These are phyloP conservation scores for Hygrophorus russula DNA, from an alignment of 768 basidiomycete species.

Conservation along the genomic window DNA sequence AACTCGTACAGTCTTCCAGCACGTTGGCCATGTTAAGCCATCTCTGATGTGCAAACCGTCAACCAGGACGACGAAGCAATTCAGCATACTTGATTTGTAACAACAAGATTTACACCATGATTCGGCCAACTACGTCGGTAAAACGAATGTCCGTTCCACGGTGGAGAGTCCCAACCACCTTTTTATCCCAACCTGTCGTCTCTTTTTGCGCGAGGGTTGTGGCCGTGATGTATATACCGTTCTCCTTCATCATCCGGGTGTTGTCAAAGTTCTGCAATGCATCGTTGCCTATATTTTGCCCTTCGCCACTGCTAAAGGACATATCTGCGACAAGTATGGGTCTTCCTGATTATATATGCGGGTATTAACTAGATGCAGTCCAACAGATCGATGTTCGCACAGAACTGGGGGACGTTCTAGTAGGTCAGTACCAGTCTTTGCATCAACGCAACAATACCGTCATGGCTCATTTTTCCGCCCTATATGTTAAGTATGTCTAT, in stretches of 20 bases:
- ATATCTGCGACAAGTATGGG: constrained; percentile 29
- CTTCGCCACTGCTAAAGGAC: constrained; percentile 23
- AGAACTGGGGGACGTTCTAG: constrained; percentile 34
- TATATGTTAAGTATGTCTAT: constrained; percentile 55
- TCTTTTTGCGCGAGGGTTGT: neutral
- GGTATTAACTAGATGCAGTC: constrained; percentile 21
- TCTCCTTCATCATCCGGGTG: neutral
- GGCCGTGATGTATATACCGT: neutral
- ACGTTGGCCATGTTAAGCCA: too few relatives aligned
- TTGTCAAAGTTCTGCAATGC: constrained; percentile 7
- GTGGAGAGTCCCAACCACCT: neutral
- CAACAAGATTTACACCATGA: too few relatives aligned
- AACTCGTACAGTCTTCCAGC: too few relatives aligned
- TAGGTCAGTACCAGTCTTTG: constrained; percentile 29
- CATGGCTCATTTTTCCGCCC: constrained; percentile 34
- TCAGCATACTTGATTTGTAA: too few relatives aligned
- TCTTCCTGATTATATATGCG: neutral
- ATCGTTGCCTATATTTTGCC: constrained; percentile 8
- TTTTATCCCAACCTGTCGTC: neutral
- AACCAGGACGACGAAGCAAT: too few relatives aligned
- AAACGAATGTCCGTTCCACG: neutral
- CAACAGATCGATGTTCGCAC: constrained; percentile 52
- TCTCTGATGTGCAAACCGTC: too few relatives aligned
- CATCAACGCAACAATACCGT: constrained; percentile 22
- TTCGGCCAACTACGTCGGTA: neutral